These are phyloP conservation scores for Globisporangium apiculatum DNA, from an alignment of 352 stramenopile genomes.

Conservation along the genomic window DNA sequence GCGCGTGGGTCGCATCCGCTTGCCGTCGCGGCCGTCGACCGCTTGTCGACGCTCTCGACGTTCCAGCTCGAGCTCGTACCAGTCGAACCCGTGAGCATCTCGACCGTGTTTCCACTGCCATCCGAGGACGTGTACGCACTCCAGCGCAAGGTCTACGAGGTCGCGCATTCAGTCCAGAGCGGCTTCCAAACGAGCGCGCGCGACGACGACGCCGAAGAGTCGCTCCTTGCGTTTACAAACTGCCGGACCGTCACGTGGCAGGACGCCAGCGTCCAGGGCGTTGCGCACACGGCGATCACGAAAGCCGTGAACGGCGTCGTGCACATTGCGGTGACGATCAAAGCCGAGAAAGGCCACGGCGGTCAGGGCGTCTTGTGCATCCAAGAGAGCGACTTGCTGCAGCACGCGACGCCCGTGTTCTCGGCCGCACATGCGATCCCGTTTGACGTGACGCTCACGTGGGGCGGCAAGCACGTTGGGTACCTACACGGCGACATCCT, in stretches of 20 bases:
- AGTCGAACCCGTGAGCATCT: conserved; percentile 38
- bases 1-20: conserved; percentile 8
- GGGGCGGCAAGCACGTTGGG: conserved; percentile 46
- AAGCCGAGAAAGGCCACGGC: conserved; percentile 28
- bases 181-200: conserved; percentile 34
- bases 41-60: conserved; percentile 9
- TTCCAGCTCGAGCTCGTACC: conserved; percentile 26
- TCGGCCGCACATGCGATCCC: conserved; percentile 23
- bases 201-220: conserved; percentile 29
- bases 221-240: conserved; percentile 40
- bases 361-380: conserved; percentile 43
- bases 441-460: conserved; percentile 45
- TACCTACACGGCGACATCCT: conserved; percentile 49
- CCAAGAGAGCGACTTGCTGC: conserved; percentile 27
- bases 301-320: conserved; percentile 39
- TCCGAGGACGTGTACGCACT: conserved; percentile 40
- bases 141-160: conserved; percentile 46
- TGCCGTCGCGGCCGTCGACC: conserved; percentile 6
- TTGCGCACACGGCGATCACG: conserved; percentile 36
- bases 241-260: conserved; percentile 35
- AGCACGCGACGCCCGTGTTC: conserved; percentile 21
- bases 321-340: conserved; percentile 41
- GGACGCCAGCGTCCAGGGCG: conserved; percentile 25
- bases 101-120: conserved; percentile 42
- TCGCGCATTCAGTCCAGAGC: conserved; percentile 38